Conservation (phyloP, 768 basidiomycete species). For the Auriscalpium vulgare region DNA sequence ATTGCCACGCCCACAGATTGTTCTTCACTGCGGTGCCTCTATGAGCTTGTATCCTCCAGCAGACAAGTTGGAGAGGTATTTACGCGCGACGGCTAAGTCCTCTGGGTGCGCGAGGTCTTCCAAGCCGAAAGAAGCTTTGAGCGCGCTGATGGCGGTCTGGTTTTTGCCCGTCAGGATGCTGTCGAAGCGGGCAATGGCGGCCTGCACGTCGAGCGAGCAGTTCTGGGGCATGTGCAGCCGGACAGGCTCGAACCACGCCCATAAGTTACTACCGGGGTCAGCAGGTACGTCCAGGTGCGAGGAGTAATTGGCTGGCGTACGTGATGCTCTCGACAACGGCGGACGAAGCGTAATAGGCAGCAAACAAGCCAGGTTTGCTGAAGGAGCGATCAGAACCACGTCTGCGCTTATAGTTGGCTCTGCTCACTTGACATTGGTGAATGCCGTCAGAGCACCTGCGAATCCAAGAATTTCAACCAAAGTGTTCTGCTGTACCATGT, state of each 20-base stretch:
- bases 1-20: conserved; percentile 65
- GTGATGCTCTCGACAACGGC: conserved; percentile 56
- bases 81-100: conserved; percentile 55
- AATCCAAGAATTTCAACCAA: neutral
- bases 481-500: neutral
- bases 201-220: conserved; percentile 66
- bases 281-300: conserved; percentile 12
- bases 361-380: conserved; percentile 54
- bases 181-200: conserved; percentile 56
- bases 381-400: neutral
- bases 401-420: neutral
- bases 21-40: conserved; percentile 25
- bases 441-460: conserved; percentile 42
- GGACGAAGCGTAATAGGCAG: conserved; percentile 59
- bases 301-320: conserved; percentile 15
- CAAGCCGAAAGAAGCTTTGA: conserved; percentile 57
- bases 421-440: conserved; percentile 58
- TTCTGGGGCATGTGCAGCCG: conserved; percentile 61
- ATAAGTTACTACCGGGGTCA: conserved; percentile 38
- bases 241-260: conserved; percentile 69
- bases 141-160: conserved; percentile 35
- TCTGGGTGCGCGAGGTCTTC: conserved; percentile 49
- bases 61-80: conserved; percentile 11
- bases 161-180: conserved; percentile 40
- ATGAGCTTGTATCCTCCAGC: neutral